Conservation (phyloP, 2,329 filamentous ascomycete genomes). For the Capronia epimyces region DNA sequence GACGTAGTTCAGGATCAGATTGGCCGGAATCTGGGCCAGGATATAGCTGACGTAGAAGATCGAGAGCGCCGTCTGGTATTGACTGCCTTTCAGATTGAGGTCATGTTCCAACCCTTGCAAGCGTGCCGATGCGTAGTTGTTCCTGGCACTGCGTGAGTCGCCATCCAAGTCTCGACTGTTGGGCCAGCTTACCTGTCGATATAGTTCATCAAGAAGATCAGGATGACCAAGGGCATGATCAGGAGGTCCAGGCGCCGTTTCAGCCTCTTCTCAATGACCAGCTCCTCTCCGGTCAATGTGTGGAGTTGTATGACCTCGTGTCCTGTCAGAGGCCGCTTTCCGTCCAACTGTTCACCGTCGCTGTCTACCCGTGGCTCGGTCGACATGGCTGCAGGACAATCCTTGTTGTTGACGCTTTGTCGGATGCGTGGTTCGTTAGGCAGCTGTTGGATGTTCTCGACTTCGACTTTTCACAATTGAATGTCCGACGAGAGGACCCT, state of each 20-base stretch:
- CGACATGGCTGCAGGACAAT: too few relatives aligned
- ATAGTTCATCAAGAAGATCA: conserved; percentile 53
- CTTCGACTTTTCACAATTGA: too few relatives aligned
- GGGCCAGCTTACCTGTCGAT: conserved; percentile 41
- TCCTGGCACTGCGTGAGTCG: too few relatives aligned
- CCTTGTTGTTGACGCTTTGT: too few relatives aligned
- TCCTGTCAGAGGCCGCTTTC: too few relatives aligned
- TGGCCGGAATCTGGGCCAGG: conserved; percentile 47
- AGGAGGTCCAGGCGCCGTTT: conserved; percentile 35
- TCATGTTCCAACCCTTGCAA: conserved; percentile 18
- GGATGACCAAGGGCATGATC: conserved; percentile 39
- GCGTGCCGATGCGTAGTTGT: conserved; percentile 16
- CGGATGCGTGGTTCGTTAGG: too few relatives aligned
- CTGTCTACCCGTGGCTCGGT: too few relatives aligned
- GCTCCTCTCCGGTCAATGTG: conserved; percentile 33
- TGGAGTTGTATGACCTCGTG: conserved; percentile 25
- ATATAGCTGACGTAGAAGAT: conserved; percentile 44
- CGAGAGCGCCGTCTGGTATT: conserved; percentile 32
- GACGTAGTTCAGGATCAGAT: conserved; percentile 33
- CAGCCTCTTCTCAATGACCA: conserved; percentile 36
- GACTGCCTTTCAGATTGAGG: conserved; percentile 7
- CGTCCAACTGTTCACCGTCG: too few relatives aligned
- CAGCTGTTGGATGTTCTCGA: too few relatives aligned
- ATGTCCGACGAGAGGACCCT: too few relatives aligned
- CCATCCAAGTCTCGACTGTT: too few relatives aligned